phyloP scores from a whole-genome alignment of 345 rosid genomes.

The Linum lewisii region DNA sequence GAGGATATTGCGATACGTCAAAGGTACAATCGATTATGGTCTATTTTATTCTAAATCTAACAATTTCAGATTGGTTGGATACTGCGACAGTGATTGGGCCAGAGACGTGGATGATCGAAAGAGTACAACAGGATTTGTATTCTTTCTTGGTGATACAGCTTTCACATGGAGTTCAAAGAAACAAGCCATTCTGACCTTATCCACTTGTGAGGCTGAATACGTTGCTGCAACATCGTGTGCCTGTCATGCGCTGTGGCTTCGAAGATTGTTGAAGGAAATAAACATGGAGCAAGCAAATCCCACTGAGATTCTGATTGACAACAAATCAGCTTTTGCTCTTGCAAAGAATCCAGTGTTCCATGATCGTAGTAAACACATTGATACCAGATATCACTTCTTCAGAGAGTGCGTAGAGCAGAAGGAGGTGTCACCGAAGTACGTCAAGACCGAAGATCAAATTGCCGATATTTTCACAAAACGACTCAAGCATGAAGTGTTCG shows the following conservation, averaged over 20 bases:
- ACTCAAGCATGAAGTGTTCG: no score
- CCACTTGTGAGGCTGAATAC: not conserved
- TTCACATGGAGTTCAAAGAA: slow-evolving; percentile 5
- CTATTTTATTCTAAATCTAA: not conserved
- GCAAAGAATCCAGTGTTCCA: not conserved
- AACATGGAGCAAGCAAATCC: not conserved
- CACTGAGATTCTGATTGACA: not conserved
- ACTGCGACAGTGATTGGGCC: not conserved
- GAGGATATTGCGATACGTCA: slow-evolving; percentile 1
- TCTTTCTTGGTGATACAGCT: not conserved
- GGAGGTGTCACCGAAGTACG: not conserved
- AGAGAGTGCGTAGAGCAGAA: not conserved
- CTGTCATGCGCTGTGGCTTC: slow-evolving; percentile 7
- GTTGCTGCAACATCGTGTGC: not conserved
- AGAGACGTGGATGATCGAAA: not conserved
- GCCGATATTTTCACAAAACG: no score
- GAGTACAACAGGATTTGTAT: not conserved
- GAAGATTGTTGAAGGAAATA: slow-evolving; percentile 5
- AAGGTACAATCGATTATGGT: not conserved
- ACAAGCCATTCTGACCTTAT: not conserved
- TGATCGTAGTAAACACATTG: not conserved
- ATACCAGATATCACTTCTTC: not conserved
- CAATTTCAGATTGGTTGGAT: not conserved
- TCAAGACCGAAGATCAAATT: not conserved
- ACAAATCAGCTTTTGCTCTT: not conserved